phyloP scores from a whole-genome alignment of 2,329 filamentous ascomycete species.

The Chaetomiaceae sp. region DNA sequence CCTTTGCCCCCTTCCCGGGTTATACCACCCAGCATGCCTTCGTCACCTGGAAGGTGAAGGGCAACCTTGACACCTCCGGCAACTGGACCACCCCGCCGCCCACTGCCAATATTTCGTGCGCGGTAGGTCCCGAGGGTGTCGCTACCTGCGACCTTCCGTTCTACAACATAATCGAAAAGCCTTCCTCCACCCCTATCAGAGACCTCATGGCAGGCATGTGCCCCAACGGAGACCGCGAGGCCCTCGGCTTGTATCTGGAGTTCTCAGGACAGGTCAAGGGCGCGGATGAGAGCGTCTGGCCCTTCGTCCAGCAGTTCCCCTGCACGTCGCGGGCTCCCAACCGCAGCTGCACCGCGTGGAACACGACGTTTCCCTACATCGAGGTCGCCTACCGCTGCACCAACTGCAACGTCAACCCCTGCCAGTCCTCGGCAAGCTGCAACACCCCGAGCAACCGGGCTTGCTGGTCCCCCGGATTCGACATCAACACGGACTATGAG shows the following conservation, averaged over 20 bases:
- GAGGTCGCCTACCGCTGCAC: background rate
- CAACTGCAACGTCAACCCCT: background rate
- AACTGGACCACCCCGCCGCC: background rate
- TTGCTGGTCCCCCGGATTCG: slow-evolving; percentile 24
- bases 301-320: background rate
- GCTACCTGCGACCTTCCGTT: background rate
- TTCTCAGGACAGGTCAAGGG: background rate
- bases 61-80: background rate
- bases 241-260: background rate
- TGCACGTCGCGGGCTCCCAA: background rate
- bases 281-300: too few relatives aligned
- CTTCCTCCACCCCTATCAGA: background rate
- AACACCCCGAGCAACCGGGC: slow-evolving; percentile 24
- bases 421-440: slow-evolving; percentile 13
- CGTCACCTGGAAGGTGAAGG: background rate
- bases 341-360: background rate
- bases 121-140: too few relatives aligned
- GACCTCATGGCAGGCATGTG: background rate
- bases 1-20: background rate
- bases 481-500: slow-evolving; percentile 26
- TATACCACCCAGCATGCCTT: background rate
- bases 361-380: background rate
- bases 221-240: background rate
- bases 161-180: background rate
- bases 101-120: background rate